A percentile compares a stretch with the other conserved stretches of the same genome.
phyloP scores from a whole-genome alignment of 2,329 filamentous ascomycete genomes.

The Huntiella decipiens region DNA sequence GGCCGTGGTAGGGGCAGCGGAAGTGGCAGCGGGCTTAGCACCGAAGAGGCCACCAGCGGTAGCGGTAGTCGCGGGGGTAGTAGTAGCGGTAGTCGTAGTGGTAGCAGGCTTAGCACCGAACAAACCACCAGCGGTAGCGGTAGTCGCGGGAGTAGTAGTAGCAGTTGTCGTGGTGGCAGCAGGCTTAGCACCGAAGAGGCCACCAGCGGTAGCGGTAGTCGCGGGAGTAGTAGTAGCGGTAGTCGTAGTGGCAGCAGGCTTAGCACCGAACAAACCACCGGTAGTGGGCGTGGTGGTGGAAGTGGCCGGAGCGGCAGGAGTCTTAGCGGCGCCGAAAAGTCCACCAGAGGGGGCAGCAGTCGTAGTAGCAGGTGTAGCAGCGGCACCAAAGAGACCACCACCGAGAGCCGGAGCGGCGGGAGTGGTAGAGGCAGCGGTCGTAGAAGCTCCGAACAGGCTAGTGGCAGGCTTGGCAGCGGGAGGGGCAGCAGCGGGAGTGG shows the following conservation, averaged over 20 bases:
- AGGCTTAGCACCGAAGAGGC: slow-evolving; percentile 25
- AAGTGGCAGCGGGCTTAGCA: slow-evolving; percentile 3
- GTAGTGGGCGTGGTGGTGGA: slow-evolving; percentile 33
- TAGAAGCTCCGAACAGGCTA: slow-evolving; percentile 17
- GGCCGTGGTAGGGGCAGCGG: background rate
- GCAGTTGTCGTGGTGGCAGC: slow-evolving; percentile 15
- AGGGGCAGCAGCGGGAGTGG: slow-evolving; percentile 13
- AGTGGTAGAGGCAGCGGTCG: slow-evolving; percentile 5
- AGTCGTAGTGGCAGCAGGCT: slow-evolving; percentile 11
- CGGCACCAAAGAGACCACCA: slow-evolving; percentile 13
- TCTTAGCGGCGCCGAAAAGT: slow-evolving; percentile 1
- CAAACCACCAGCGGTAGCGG: slow-evolving; percentile 2
- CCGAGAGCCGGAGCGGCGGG: slow-evolving; percentile 7
- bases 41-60: slow-evolving; percentile 10
- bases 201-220: slow-evolving; percentile 2
- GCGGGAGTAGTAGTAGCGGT: slow-evolving; percentile 10
- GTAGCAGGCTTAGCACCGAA: slow-evolving; percentile 12
- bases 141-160: slow-evolving; percentile 1
- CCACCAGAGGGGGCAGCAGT: slow-evolving; percentile 9
- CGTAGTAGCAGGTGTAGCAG: slow-evolving; percentile 5
- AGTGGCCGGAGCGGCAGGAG: slow-evolving; percentile 13
- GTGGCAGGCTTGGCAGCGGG: slow-evolving; percentile 16
- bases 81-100: slow-evolving; percentile 10
- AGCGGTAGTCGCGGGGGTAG: slow-evolving; percentile 1
- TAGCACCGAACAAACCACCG: slow-evolving; percentile 22